Base-by-base conservation (phyloP, 1,139 yeast genomes). In the Pichia inconspicua region DNA sequence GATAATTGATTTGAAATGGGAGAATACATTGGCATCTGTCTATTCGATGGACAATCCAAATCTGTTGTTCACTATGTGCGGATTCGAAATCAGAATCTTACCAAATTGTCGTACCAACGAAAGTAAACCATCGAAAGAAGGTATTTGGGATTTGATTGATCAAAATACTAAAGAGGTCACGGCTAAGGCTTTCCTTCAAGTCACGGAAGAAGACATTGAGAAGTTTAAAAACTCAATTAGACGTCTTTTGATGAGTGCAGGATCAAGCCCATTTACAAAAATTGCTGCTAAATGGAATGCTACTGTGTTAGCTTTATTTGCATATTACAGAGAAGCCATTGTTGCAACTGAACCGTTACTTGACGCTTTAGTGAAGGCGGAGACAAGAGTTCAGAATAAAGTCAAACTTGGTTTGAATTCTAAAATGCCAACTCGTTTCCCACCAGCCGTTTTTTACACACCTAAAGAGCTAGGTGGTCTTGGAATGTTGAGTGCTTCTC, bases 391-490 rank as follows among this genome's bases (percentile, higher is more conserved):
- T 45, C 99, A 94, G 64, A 94, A 92, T 48, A 74, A 96, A 55
- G 96, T 94, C 25, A 94, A 94, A 63, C 78, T 92, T 71, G 98
- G 98, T 0, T 73, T 94, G 53, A 94, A 94, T 61, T 90, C 97
- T 9, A 94, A 94, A 66, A 94, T 94, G 99, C 99, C 99, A 0
- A 82, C 96, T 0, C 74, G 99, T 47, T 94, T 94, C 68, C 99
- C 99, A 4, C 99, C 98, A 0, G 97, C 97, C 2, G 98, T 94
- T 1, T 94, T 94, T 58, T 94, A 94, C 63, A 88, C 98, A 0
- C 98, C 98, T 0, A 92, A 89, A 58, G 99, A 94, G 63, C 69
- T 94, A 10, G 98, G 99, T 46, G 99, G 99, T 37, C 69, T 94
- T 42, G 98, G 98, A 19, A 94, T 94, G 98, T 71, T 94, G 27